phyloP scores from a whole-genome alignment of 164 flowering plant genomes.

The Macadamia integrifolia region DNA sequence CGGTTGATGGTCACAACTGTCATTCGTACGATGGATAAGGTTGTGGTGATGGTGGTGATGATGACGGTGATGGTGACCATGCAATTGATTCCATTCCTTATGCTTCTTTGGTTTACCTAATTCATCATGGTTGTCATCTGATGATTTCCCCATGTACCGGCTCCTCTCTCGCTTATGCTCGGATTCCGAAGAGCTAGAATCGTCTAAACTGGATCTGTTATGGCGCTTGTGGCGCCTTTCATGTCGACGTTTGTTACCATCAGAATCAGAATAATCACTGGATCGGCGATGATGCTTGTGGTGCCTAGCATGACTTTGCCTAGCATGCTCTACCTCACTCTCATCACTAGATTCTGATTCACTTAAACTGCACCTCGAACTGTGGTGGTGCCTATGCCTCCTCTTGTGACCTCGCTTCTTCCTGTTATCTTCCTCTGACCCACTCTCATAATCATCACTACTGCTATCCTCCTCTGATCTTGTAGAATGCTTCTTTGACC shows the following conservation, averaged over 20 bases:
- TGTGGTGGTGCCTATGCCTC: conserved; percentile 29
- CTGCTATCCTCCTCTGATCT: conserved; percentile 31
- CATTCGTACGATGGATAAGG: conserved; percentile 1
- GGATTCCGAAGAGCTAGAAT: conserved; percentile 14
- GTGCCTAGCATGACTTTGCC: conserved; percentile 14
- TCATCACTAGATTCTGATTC: conserved; percentile 28
- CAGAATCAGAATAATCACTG: background rate
- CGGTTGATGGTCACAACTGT: conserved; percentile 3
- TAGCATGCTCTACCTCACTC: conserved; percentile 11
- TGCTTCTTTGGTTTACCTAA: conserved; percentile 21
- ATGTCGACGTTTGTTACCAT: background rate
- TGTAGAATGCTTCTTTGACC: conserved; percentile 34
- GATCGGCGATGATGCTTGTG: conserved; percentile 18
- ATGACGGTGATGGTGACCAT: conserved; percentile 18
- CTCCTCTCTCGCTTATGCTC: conserved; percentile 22
- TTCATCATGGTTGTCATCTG: conserved; percentile 39
- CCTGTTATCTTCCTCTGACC: conserved; percentile 34
- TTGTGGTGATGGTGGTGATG: conserved; percentile 6
- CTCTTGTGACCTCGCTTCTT: conserved; percentile 35
- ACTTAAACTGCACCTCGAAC: conserved; percentile 28
- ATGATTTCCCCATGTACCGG: conserved; percentile 33
- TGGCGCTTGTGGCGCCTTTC: conserved; percentile 22
- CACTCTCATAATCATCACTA: conserved; percentile 38
- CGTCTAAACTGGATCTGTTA: conserved; percentile 2
- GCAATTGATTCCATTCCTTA: conserved; percentile 25